Base-by-base conservation (phyloP, 306 rosid genomes). In the Castanea crenata region DNA sequence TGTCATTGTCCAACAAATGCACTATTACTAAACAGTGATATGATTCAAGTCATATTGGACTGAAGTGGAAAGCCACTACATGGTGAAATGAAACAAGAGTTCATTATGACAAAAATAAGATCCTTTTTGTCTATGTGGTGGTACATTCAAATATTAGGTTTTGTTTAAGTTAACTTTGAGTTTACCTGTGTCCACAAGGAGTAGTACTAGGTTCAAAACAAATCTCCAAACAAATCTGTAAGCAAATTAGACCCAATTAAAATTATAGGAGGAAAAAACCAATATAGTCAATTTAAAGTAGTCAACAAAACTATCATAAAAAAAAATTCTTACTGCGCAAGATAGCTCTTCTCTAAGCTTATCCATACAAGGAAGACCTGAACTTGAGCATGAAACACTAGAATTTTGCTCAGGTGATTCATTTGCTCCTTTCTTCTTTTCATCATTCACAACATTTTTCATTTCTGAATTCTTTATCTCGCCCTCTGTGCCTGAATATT, bases 131-230 rank as follows among this genome's bases (percentile, higher is more conserved):
- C 31, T 58, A 41, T 41, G 8, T 41, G 11, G 15, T 34, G 14
- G 51, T 65, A 34, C 10, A 65, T 75, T 80, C 21, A 5, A 16
- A 31, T 3, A 49, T 9, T 18, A 16, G 52, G 23, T 44, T 19
- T 12, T 35, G 31, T 71, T 65, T 69, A 19, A 6, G 2, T 21
- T 71, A 51, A 44, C 46, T 41, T 69, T 15, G 38, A 38, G 46
- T 59, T 21, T 86, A 95, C 99, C 98, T 96, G 89, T 96, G 99
- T 57, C 99, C 98, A 85, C 99, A 96, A 85, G 97, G 84, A 77
- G 99, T 93, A 49, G 99, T 91, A 77, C 91, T 96, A 49, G 99
- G 99, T 90, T 96, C 97, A 71, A 82, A 96, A 88, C 97, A 96
- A 79, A 96, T 90, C 71, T 96, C 98, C 89, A 96, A 82, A 78